A percentile compares a stretch with the other conserved stretches of the same genome.
Conservation (phyloP, 164 flowering plant genomes). For the Stephania yunnanensis region DNA sequence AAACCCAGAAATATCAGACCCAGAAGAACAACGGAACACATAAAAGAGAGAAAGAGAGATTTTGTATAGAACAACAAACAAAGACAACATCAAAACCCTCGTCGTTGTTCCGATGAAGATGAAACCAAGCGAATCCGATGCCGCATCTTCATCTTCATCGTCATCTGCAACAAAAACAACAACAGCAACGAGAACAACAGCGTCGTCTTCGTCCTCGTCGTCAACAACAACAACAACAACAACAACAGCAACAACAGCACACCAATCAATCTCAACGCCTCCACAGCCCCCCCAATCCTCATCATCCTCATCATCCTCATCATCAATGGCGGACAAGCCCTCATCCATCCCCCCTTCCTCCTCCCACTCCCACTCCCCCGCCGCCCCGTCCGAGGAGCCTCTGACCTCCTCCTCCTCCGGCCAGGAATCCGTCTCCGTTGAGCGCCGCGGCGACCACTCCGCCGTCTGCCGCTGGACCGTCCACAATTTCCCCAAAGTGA, state of each 20-base stretch:
- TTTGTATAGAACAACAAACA: background rate
- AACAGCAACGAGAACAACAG: too few relatives aligned
- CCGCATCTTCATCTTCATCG: conserved; percentile 8
- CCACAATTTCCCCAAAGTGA: conserved; percentile 57
- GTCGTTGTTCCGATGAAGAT: background rate
- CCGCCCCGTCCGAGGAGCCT: conserved; percentile 8
- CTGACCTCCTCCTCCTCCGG: conserved; percentile 18
- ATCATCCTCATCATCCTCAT: conserved; percentile 5
- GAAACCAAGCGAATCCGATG: conserved; percentile 9
- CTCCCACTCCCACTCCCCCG: background rate
- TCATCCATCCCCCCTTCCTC: background rate
- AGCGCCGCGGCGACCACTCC: conserved; percentile 58
- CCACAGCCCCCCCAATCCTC: conserved; percentile 8
- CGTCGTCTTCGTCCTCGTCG: too few relatives aligned
- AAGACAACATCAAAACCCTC: background rate
- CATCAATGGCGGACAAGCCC: background rate
- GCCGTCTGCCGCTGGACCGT: conserved; percentile 86
- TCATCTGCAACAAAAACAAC: background rate
- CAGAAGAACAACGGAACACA: background rate
- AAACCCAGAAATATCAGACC: conserved; percentile 1
- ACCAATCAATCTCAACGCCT: background rate
- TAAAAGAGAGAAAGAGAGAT: background rate
- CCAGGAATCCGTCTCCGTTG: conserved; percentile 52
- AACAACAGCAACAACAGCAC: too few relatives aligned
- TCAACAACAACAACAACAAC: too few relatives aligned